Percentiles rank a stretch among this genome's conserved stretches.
Conservation (phyloP, 768 basidiomycete genomes). For the Leccinum subgranulosum region DNA sequence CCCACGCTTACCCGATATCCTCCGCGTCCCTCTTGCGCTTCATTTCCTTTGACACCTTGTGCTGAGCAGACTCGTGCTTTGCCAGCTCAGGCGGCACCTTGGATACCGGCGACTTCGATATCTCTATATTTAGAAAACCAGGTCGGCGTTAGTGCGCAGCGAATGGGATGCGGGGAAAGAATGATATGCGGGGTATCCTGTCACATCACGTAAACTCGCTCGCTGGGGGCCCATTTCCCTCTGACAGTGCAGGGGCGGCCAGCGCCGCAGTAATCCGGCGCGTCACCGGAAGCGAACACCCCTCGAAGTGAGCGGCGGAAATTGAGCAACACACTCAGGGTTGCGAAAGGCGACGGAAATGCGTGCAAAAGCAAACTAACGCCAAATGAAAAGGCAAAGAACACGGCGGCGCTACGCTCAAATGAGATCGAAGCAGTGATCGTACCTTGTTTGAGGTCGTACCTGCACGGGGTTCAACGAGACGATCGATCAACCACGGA, state of each 20-base stretch:
- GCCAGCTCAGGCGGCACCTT: conserved; percentile 87
- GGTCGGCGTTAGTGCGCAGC: conserved; percentile 16
- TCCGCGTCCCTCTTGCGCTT: conserved; percentile 89
- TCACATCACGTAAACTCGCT: neutral
- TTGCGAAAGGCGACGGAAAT: conserved; percentile 1
- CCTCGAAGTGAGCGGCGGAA: neutral
- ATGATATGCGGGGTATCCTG: conserved; percentile 9
- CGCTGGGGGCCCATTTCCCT: neutral
- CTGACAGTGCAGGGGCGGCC: neutral
- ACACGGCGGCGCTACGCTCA: neutral
- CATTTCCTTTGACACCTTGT: conserved; percentile 91
- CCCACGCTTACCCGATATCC: conserved; percentile 48
- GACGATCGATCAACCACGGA: neutral
- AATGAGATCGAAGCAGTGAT: neutral
- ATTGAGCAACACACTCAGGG: conserved; percentile 5
- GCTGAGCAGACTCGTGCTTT: conserved; percentile 88
- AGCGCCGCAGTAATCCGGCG: neutral
- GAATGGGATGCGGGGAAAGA: conserved; percentile 9
- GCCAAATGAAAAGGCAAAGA: neutral
- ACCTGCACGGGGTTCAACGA: conserved; percentile 47
- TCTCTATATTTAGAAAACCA: conserved; percentile 51
- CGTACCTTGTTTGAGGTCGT: conserved; percentile 91
- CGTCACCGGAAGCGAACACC: conserved; percentile 6
- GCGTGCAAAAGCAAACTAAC: neutral
- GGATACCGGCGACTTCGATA: conserved; percentile 89